phyloP scores from a whole-genome alignment of 2,329 filamentous ascomycete genomes.

The Byssochlamys sp. region DNA sequence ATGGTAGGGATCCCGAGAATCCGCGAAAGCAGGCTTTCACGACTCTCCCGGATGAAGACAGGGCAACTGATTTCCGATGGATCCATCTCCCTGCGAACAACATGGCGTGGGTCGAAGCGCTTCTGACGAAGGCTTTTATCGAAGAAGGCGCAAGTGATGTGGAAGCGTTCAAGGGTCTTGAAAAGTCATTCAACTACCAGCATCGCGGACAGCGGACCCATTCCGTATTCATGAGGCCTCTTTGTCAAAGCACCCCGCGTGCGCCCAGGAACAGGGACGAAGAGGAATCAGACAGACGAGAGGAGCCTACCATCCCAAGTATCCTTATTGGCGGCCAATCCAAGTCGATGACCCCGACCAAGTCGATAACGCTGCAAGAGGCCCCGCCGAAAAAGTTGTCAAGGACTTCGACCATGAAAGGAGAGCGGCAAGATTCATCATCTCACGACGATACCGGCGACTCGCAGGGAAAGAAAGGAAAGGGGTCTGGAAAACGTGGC shows the following conservation, averaged over 20 bases:
- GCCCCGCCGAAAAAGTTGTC: slow-evolving; percentile 13
- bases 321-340: not conserved
- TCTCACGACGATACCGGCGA: slow-evolving; percentile 17
- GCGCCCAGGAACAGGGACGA: slow-evolving; percentile 18
- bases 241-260: slow-evolving; percentile 44
- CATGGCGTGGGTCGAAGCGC: slow-evolving; percentile 51
- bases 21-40: slow-evolving; percentile 38
- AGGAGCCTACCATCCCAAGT: slow-evolving; percentile 5
- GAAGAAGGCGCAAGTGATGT: slow-evolving; percentile 54
- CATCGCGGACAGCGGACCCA: slow-evolving; percentile 51
- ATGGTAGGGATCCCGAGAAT: slow-evolving; percentile 40
- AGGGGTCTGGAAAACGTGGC: slow-evolving; percentile 17
- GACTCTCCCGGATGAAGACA: slow-evolving; percentile 38
- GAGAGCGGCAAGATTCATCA: slow-evolving; percentile 18
- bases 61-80: slow-evolving; percentile 43
- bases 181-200: slow-evolving; percentile 53
- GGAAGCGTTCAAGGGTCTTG: slow-evolving; percentile 54
- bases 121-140: slow-evolving; percentile 56
- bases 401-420: slow-evolving; percentile 11
- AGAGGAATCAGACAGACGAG: slow-evolving; percentile 20
- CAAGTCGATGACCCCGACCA: not conserved
- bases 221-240: slow-evolving; percentile 53
- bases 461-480: slow-evolving; percentile 19
- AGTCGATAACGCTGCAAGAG: not conserved
- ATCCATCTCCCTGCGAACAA: slow-evolving; percentile 48